Base-by-base conservation (phyloP, 257 asterid genomes). In the Galeopsis tetrahit region DNA sequence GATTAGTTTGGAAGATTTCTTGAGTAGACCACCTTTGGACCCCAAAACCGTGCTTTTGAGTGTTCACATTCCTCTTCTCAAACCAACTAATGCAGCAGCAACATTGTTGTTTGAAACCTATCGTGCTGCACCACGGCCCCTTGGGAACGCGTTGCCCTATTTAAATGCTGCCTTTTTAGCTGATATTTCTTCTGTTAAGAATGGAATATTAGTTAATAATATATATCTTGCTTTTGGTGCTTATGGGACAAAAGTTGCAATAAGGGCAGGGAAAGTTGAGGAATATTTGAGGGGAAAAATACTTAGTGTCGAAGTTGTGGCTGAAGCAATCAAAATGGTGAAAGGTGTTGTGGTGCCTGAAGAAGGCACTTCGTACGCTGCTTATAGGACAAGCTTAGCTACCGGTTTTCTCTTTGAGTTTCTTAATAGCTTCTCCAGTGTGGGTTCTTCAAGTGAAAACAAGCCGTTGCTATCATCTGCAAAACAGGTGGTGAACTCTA, bases 91-190 rank as follows among this genome's bases (percentile, higher is more conserved):
- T 49, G 28, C 28, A 21, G 28, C 28, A 21, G 38, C 76, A 48
- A 60, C 62, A 35, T 14, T 71, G 51, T 8, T 71, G 44, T 71
- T 61, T 71, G 76, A 71, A 49, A 44, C 69, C 40, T 71, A 60
- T 10, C 61, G 76, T 7, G 69, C 76, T 60, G 69, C 76, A 44
- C 76, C 76, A 17, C 76, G 69, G 32, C 76, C 76, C 32, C 76
- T 60, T 44, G 76, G 76, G 1, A 71, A 71, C 1, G 69, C 76
- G 1, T 60, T 71, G 69, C 76, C 76, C 0, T 71, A 71, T 46
- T 34, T 71, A 10, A 71, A 71, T 71, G 75, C 75, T 32, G 69
- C 75, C 61, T 44, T 71, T 35, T 71, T 71, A 60, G 75, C 62
- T 15, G 69, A 71, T 60, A 32, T 71, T 44, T 59, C 39, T 35